Base-by-base conservation (phyloP, 179 eudicot genomes). In the Amaranthus tricolor region DNA sequence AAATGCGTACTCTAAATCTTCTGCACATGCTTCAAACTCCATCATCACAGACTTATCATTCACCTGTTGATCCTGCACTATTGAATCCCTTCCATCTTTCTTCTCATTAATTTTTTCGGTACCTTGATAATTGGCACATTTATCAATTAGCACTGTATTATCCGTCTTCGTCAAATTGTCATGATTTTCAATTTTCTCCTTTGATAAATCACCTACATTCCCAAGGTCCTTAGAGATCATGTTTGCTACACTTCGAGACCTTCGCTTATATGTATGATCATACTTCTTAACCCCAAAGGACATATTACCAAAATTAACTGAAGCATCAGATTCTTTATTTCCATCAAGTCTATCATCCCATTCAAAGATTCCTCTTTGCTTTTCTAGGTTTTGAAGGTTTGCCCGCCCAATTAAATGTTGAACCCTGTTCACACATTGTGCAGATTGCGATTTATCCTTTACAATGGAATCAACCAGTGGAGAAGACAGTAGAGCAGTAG, bases 311-410 rank as follows among this genome's bases (percentile, higher is more conserved):
- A 47, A 44, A 14, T 61, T 76, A 47, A 40, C 53, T 51, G 57
- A 57, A 73, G 75, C 59, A 6, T 64, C 20, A 60, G 49, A 64
- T 19, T 67, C 19, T 24, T 19, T 66, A n/a, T 16, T 40, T 31
- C 67, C 76, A 11, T 78, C 73, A 49, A 40, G 19, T 66, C 66
- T 67, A 20, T 76, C 73, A 72, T 76, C 57, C 83, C 83, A 80
- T 16, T 80, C 83, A 62, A 80, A 80, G 52, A 71, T 14, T 72
- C 74, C 70, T 10, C 14, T 62, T 60, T 55, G 62, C 62, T 31
- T 61, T 9, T 54, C 66, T 50, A 19, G 74, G 21, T 62, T 75
- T 49, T 52, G 53, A 47, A 51, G 54, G 62, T 66, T 66, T 21
- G 76, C 77, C 78, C 21, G 65, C 64, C 78, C 70, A 17, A 74